These are phyloP conservation scores for Sambucus nigra DNA, from an alignment of 129 eudicot genomes.

Conservation along the genomic window DNA sequence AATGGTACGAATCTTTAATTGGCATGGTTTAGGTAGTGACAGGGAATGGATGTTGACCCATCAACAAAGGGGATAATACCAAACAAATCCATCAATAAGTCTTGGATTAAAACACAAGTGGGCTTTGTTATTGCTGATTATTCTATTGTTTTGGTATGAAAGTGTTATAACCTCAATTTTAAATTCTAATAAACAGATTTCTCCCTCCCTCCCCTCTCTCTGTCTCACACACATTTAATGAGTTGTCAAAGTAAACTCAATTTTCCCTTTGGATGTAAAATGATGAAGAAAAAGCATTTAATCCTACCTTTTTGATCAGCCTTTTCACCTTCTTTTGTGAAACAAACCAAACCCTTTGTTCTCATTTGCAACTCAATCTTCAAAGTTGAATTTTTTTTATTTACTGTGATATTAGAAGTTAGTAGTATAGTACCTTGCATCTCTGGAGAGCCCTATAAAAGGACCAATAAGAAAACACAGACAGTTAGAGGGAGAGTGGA, in stretches of 20 bases:
- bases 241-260: conserved; percentile 10
- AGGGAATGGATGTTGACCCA: conserved; percentile 89
- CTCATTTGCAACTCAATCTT: conserved; percentile 26
- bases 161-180: conserved; percentile 12
- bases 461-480: conserved; percentile 67
- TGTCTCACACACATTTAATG: too few relatives aligned
- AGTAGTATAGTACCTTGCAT: conserved; percentile 11
- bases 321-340: conserved; percentile 13
- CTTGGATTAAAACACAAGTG: conserved; percentile 29
- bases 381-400: conserved; percentile 14
- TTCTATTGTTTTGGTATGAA: conserved; percentile 19
- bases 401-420: background rate
- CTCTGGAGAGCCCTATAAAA: conserved; percentile 26
- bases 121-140: conserved; percentile 23
- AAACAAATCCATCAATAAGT: conserved; percentile 47
- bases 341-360: conserved; percentile 17
- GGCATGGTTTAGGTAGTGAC: conserved; percentile 70
- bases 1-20: conserved; percentile 64
- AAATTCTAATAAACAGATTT: background rate
- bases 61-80: conserved; percentile 67
- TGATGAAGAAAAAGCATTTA: conserved; percentile 10
- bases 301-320: background rate
- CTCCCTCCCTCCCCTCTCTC: too few relatives aligned
- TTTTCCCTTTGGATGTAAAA: background rate
- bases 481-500: conserved; percentile 79